Evolutionary conservation across 441 rosid genomes (phyloP).

Genomic region (Pelargonium australe): DNA sequence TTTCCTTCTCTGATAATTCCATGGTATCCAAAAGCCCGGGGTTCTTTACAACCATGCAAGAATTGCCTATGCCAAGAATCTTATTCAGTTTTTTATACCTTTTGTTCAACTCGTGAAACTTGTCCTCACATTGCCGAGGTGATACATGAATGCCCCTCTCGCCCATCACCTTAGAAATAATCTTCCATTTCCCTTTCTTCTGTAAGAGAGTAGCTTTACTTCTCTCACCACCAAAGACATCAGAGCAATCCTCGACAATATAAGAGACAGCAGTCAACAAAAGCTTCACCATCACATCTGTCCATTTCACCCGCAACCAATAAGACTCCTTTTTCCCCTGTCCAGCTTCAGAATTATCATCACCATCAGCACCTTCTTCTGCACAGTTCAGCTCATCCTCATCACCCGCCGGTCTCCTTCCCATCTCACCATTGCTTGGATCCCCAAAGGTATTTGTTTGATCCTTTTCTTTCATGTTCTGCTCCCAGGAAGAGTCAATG

Average conservation of each 20-base stretch:
- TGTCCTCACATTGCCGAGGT: slow-evolving; percentile 36
- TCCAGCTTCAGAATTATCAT: slow-evolving; percentile 10
- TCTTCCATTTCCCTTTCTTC: slow-evolving; percentile 31
- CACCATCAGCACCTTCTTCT: slow-evolving; percentile 15
- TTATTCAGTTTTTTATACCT: slow-evolving; percentile 29
- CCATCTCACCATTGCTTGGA: not conserved
- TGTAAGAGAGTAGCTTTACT: slow-evolving; percentile 12
- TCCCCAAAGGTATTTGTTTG: not conserved
- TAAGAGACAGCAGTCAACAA: slow-evolving; percentile 28
- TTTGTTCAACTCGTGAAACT: slow-evolving; percentile 29
- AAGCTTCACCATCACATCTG: slow-evolving; percentile 29
- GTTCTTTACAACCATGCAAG: slow-evolving; percentile 28
- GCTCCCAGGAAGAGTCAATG: not conserved
- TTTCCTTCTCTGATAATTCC: slow-evolving; percentile 19
- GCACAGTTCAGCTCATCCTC: slow-evolving; percentile 10
- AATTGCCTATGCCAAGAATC: slow-evolving; percentile 30
- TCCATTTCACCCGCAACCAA: slow-evolving; percentile 30
- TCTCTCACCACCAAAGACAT: slow-evolving; percentile 11
- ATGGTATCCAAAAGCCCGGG: slow-evolving; percentile 23
- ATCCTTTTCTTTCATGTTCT: slow-evolving; percentile 3
- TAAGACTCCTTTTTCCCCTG: slow-evolving; percentile 12
- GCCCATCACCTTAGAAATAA: slow-evolving; percentile 26
- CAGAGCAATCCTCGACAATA: slow-evolving; percentile 21
- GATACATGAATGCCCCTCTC: slow-evolving; percentile 29
- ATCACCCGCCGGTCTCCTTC: not conserved